phyloP scores from a whole-genome alignment of 73 alveolate species.

The Stentor roeselii region DNA sequence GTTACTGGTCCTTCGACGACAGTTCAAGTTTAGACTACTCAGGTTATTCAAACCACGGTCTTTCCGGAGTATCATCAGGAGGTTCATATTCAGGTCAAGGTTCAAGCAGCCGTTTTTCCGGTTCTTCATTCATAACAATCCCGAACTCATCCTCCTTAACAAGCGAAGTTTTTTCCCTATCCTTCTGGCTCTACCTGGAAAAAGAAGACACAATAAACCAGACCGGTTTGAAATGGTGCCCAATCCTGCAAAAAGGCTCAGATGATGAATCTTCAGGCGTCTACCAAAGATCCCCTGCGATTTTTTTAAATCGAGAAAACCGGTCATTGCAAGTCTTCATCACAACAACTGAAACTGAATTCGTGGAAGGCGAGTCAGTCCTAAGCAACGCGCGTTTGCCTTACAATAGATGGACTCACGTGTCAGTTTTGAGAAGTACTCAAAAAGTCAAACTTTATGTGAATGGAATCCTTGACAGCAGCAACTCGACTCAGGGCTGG shows the following conservation, averaged over 20 bases:
- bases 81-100: constrained; percentile 25
- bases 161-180: constrained; percentile 10
- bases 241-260: constrained; percentile 50
- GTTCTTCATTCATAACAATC: neutral
- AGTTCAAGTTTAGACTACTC: constrained; percentile 14
- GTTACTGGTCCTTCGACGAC: constrained; percentile 21
- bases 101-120: constrained; percentile 19
- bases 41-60: constrained; percentile 9
- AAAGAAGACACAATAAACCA: constrained; percentile 16
- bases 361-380: constrained; percentile 34
- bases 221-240: constrained; percentile 31
- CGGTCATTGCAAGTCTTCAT: constrained; percentile 18
- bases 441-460: constrained; percentile 50
- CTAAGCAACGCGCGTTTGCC: constrained; percentile 47
- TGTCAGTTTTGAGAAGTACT: constrained; percentile 44
- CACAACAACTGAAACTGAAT: constrained; percentile 36
- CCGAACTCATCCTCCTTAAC: neutral
- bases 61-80: neutral
- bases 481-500: constrained; percentile 36
- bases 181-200: constrained; percentile 23
- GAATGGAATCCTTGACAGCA: constrained; percentile 72
- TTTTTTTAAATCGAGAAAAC: constrained; percentile 38
- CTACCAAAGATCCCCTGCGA: constrained; percentile 38
- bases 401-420: constrained; percentile 59
- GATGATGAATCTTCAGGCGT: constrained; percentile 32